Conservation (phyloP, 345 rosid species). For the Crucihimalaya himalaica region DNA sequence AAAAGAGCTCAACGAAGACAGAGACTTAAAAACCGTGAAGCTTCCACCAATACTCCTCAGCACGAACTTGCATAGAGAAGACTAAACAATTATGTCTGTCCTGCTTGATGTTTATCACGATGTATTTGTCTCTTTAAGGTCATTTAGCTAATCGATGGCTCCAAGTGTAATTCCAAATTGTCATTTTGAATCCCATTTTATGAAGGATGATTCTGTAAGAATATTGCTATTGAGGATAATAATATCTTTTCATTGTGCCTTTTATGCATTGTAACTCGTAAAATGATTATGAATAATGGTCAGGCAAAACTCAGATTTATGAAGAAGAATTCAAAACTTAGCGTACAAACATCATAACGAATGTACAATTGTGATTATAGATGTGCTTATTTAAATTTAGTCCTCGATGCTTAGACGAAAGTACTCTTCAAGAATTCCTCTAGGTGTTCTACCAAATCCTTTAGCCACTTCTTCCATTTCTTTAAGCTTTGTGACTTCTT, state of each 20-base stretch:
- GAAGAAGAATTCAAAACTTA: conserved; percentile 4
- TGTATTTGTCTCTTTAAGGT: conserved; percentile 1
- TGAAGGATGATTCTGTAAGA: neutral
- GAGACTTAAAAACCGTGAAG: conserved; percentile 37
- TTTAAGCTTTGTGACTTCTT: conserved; percentile 55
- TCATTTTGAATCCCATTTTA: conserved; percentile 11
- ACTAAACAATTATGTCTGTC: neutral
- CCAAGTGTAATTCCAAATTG: neutral
- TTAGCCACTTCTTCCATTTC: conserved; percentile 73
- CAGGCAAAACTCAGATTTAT: conserved; percentile 4
- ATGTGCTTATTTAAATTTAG: conserved; percentile 19
- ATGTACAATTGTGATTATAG: conserved; percentile 18
- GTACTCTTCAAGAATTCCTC: conserved; percentile 50
- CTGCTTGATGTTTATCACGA: neutral
- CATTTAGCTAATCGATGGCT: neutral
- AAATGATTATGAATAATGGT: conserved; percentile 2
- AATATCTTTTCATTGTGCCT: neutral
- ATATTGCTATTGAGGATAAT: neutral
- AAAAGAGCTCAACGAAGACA: conserved; percentile 41
- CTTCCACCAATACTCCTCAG: conserved; percentile 25
- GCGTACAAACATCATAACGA: neutral
- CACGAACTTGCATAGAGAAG: conserved; percentile 31
- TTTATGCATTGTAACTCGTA: neutral
- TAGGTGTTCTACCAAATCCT: conserved; percentile 73
- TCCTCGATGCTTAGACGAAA: conserved; percentile 51